Evolutionary conservation across 1,284 basidiomycete species (phyloP).

Genomic region (Heterobasidion irregulare): DNA sequence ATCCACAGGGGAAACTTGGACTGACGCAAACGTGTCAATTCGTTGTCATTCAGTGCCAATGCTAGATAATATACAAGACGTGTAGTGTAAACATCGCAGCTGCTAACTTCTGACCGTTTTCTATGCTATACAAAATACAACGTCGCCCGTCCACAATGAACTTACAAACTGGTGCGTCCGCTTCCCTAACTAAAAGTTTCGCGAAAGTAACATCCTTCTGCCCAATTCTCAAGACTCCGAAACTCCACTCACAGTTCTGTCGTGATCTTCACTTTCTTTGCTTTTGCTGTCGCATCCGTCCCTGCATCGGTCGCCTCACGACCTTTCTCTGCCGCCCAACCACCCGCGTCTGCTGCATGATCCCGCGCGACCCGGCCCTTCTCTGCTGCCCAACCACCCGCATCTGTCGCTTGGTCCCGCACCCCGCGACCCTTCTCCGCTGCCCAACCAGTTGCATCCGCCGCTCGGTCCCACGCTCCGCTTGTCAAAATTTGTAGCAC

Average conservation of each 20-base stretch:
- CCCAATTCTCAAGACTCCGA: neutral
- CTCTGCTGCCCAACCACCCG: constrained; percentile 17
- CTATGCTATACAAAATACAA: too few species aligned
- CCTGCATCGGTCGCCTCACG: too few species aligned
- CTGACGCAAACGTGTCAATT: too few species aligned
- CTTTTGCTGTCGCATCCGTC: neutral
- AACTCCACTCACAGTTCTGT: neutral
- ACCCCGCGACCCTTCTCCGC: neutral
- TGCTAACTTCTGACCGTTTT: too few species aligned
- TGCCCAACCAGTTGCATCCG: constrained; percentile 24
- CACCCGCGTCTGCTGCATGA: constrained; percentile 25
- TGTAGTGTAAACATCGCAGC: too few species aligned
- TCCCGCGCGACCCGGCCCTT: constrained; percentile 19
- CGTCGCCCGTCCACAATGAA: too few species aligned
- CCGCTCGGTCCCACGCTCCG: constrained; percentile 21
- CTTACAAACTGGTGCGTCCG: too few species aligned
- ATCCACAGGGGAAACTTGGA: too few species aligned
- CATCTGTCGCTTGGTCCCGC: constrained; percentile 23
- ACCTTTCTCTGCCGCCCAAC: constrained; percentile 11
- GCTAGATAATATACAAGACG: too few species aligned
- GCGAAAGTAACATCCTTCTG: neutral
- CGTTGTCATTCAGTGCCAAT: too few species aligned
- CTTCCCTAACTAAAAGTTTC: neutral
- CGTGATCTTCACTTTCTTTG: neutral
- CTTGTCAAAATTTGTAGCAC: constrained; percentile 37